These are phyloP conservation scores for Leucaena leucocephala DNA, from an alignment of 306 rosid species.

Conservation along the genomic window DNA sequence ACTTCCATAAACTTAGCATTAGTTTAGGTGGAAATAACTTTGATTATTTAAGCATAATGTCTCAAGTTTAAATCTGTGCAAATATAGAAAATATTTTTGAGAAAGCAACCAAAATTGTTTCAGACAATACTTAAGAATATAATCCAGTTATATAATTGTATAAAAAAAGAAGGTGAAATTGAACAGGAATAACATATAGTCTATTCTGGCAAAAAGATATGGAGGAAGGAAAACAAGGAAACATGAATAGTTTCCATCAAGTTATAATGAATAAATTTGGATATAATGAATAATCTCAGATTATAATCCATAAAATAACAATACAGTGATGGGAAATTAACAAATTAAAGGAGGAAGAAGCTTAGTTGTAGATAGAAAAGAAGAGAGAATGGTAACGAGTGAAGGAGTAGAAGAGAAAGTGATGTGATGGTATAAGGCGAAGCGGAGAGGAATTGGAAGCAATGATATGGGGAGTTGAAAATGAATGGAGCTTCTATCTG, in stretches of 20 bases:
- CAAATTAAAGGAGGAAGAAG: constrained; percentile 9
- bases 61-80: too few relatives aligned
- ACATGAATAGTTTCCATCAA: not conserved
- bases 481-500: not conserved
- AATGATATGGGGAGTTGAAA: not conserved
- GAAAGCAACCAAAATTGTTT: too few relatives aligned
- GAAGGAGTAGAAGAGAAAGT: too few relatives aligned
- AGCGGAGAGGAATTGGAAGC: not conserved
- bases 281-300: not conserved
- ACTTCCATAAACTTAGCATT: too few relatives aligned
- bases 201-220: not conserved
- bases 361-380: constrained; percentile 25
- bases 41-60: too few relatives aligned
- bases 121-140: too few relatives aligned
- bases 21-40: too few relatives aligned
- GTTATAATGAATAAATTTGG: too few relatives aligned
- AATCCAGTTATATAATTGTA: too few relatives aligned
- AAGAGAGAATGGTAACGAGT: constrained; percentile 30
- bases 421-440: too few relatives aligned
- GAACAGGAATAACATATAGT: not conserved
- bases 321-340: not conserved
- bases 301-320: not conserved
- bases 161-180: not conserved
- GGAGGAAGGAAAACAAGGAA: not conserved
- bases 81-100: too few relatives aligned